phyloP scores from a whole-genome alignment of 768 basidiomycete genomes.

The Pulveroboletus sp. region DNA sequence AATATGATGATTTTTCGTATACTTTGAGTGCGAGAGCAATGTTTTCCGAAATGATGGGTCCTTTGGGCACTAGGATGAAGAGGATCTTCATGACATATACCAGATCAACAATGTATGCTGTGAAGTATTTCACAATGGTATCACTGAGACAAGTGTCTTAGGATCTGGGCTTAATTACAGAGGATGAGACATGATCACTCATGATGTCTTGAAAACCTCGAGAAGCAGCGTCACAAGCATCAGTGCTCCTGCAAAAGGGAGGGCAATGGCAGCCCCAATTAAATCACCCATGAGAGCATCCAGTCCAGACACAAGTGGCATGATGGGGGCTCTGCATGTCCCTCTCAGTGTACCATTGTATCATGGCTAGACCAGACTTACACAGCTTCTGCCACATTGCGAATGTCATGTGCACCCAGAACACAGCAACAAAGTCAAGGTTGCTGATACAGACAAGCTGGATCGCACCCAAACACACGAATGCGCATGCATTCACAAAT shows the following conservation, averaged over 20 bases:
- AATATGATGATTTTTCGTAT: background rate
- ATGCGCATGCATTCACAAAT: too few species aligned
- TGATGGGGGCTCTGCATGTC: background rate
- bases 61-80: background rate
- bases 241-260: background rate
- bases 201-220: background rate
- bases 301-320: background rate
- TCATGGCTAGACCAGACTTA: background rate
- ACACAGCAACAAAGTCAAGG: too few species aligned
- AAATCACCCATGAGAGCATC: background rate
- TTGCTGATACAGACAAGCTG: too few species aligned
- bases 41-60: background rate
- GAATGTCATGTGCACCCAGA: background rate
- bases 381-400: background rate
- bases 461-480: too few species aligned
- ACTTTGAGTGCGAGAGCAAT: background rate
- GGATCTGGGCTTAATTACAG: background rate
- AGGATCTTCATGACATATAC: conserved; percentile 3
- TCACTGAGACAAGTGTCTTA: background rate
- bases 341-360: background rate
- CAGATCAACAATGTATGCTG: background rate
- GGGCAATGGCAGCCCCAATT: background rate
- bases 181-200: background rate
- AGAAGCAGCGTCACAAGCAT: background rate
- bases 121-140: background rate